Percentiles rank a stretch among this genome's conserved stretches.
phyloP scores from a whole-genome alignment of 371 early-diverging fungal genomes.

The Dichotomocladium elegans region DNA sequence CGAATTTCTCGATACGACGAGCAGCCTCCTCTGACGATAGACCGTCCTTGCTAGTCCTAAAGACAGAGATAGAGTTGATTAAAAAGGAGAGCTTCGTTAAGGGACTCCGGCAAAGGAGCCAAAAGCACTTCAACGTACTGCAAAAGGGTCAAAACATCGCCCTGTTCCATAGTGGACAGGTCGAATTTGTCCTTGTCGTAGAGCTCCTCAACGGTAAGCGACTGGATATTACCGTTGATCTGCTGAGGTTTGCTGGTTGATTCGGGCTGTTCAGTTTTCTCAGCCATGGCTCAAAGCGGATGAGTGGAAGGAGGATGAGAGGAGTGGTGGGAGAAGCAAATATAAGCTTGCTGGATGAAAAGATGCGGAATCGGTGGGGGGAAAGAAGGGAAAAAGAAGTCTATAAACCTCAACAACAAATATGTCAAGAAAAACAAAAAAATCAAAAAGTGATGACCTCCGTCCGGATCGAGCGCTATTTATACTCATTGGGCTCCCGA shows the following conservation, averaged over 20 bases:
- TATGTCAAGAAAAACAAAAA: neutral
- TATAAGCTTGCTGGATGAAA: neutral
- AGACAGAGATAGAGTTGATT: neutral
- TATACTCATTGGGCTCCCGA: neutral
- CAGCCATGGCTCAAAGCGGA: conserved; percentile 12
- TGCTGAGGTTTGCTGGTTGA: conserved; percentile 4
- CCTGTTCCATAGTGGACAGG: conserved; percentile 67
- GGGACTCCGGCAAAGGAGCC: neutral
- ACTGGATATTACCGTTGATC: conserved; percentile 12
- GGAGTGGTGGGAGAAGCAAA: conserved; percentile 2
- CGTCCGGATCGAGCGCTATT: neutral
- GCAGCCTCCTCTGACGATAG: conserved; percentile 55
- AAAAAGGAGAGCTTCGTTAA: too few relatives aligned
- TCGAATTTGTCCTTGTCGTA: conserved; percentile 79
- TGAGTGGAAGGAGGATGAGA: conserved; percentile 2
- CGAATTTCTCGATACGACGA: conserved; percentile 60
- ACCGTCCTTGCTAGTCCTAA: conserved; percentile 52
- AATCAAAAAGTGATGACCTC: neutral
- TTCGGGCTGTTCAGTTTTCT: conserved; percentile 13
- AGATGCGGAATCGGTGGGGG: conserved; percentile 1
- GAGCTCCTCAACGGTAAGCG: conserved; percentile 55
- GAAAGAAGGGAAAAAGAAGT: neutral
- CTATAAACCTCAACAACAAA: neutral
- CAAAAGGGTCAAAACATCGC: conserved; percentile 59
- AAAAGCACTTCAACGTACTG: conserved; percentile 51